Base-by-base conservation (phyloP, 2,329 filamentous ascomycete genomes). In the Ophiostoma piceae region DNA sequence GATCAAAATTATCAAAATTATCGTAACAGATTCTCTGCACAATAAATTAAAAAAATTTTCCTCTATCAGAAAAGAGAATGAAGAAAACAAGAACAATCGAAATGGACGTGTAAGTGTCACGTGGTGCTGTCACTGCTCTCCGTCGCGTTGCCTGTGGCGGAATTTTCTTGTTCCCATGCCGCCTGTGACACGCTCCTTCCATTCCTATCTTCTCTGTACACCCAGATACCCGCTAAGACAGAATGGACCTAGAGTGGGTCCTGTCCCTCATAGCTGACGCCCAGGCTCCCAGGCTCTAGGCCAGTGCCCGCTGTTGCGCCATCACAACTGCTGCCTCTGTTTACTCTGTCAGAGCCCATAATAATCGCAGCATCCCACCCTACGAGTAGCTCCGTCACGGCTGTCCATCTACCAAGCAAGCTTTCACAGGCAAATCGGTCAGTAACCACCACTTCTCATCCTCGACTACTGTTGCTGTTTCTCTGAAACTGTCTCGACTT, bases 251-350 rank as follows among this genome's bases (percentile, higher is more conserved):
- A 8, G 69, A 60, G 69, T 71, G 69, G 67, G 69, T 68, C 66
- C 19, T 65, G 41, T 67, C 66, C 51, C 43, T 47, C 39, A 41
- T 41, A 41, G 64, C 35, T 66, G 64, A 35, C 68, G 67, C 51
- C n/a, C 14, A 16, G 41, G 43, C 43, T 47, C 41, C 16, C 41
- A 47, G 3, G 14, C 41, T 47, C 41, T 19, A 47, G 43, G 51
- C 51, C n/a, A 22, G 51, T 8, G 51, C 51, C 51, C 22, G 12
- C 51, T 12, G 51, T 57, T 57, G 51, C 70, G 70, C 70, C 64
- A 69, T 71, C 70, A 69, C 39, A 68, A 51, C 60, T 68, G 70
- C 64, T 71, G 70, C 70, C 70, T 69, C 62, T 43, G 29, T 35
- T 65, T 65, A 39, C 35, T 35, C 35, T 35, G 35, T 35, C 35